Evolutionary conservation across 139 green algal genomes (phyloP).

Genomic region (Chlamydomonas schloesseri): DNA sequence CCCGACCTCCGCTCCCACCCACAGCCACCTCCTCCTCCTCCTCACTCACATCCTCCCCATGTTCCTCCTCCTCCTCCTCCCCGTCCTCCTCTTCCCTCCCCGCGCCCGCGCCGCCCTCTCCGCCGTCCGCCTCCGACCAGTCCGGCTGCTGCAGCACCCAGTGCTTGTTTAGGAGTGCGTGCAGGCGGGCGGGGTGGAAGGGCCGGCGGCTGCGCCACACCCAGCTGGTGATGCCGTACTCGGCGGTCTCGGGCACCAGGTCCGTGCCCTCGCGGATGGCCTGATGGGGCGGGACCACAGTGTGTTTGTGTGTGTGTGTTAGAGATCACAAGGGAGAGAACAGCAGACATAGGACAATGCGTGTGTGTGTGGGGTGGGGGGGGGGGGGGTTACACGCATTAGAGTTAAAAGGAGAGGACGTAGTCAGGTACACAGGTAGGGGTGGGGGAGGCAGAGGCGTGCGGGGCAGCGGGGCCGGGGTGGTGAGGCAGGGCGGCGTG

Average conservation of each 20-base stretch:
- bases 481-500: too few relatives aligned
- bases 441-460: too few relatives aligned
- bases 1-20: too few relatives aligned
- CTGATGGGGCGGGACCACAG: background rate
- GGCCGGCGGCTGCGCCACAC: slow-evolving; percentile 76
- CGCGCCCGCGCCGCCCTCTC: background rate
- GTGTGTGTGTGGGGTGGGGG: too few relatives aligned
- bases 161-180: slow-evolving; percentile 59
- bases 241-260: slow-evolving; percentile 64
- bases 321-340: background rate
- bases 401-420: too few relatives aligned
- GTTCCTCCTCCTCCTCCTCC: background rate
- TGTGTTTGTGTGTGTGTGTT: too few relatives aligned
- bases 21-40: too few relatives aligned
- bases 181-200: slow-evolving; percentile 83
- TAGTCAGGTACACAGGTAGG: too few relatives aligned
- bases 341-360: background rate
- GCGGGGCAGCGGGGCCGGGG: too few relatives aligned
- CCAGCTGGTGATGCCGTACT: slow-evolving; percentile 81
- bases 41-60: background rate
- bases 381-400: too few relatives aligned
- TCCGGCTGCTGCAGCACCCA: slow-evolving; percentile 74
- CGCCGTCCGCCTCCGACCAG: slow-evolving; percentile 51
- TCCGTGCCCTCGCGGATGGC: slow-evolving; percentile 45
- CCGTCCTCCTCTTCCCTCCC: too few relatives aligned